phyloP scores from a whole-genome alignment of 805 yeast species.

The Kazachstania africana region DNA sequence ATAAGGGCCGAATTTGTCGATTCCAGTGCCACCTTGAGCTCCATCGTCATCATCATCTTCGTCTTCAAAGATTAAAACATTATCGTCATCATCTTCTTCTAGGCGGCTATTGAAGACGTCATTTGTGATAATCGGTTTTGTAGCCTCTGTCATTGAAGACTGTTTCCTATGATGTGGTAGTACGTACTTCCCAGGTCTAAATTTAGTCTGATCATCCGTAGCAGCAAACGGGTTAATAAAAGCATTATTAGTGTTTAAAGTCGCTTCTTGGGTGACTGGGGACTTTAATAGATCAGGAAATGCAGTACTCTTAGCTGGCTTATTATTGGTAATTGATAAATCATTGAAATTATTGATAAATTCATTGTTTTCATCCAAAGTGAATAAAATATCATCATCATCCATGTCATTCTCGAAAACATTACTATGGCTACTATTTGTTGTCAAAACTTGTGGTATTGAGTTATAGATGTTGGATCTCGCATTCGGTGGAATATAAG shows the following conservation, averaged over 20 bases:
- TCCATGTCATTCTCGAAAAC: constrained; percentile 16
- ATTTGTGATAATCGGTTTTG: constrained; percentile 9
- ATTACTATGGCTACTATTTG: no score
- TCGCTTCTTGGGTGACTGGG: constrained; percentile 7
- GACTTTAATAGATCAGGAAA: constrained; percentile 25
- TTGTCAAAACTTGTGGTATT: no score
- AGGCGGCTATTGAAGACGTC: constrained; percentile 18
- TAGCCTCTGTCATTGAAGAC: no score
- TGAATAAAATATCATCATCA: constrained; percentile 24
- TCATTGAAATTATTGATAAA: constrained; percentile 19
- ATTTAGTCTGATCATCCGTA: constrained; percentile 3
- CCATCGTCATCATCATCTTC: constrained; percentile 11
- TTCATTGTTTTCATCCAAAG: constrained; percentile 26
- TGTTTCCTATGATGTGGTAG: constrained; percentile 45
- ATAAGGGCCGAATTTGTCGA: constrained; percentile 12
- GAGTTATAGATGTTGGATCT: constrained; percentile 28
- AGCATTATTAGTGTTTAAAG: not conserved
- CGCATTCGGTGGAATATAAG: constrained; percentile 63
- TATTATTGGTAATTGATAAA: constrained; percentile 6
- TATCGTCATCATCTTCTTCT: constrained; percentile 16
- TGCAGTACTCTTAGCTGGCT: constrained; percentile 4
- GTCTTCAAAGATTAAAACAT: constrained; percentile 24
- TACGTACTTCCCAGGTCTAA: constrained; percentile 28
- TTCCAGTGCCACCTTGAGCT: not conserved
- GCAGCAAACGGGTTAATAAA: not conserved